Conservation (phyloP, 2,329 filamentous ascomycete species). For the Trichoderma breve region DNA sequence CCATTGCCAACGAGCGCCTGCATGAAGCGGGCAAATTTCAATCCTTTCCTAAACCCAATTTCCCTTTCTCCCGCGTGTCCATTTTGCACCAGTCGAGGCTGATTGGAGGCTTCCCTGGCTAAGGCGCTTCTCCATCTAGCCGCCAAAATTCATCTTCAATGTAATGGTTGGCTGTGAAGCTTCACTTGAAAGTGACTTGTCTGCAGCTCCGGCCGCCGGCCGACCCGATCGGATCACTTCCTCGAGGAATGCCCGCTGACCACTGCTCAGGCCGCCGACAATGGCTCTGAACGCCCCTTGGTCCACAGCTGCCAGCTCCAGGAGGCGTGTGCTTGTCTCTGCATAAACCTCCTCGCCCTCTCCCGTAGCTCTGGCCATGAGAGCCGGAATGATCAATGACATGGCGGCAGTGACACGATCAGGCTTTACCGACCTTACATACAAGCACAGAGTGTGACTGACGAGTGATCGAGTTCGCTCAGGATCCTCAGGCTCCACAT, state of each 20-base stretch:
- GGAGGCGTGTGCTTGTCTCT: conserved; percentile 72
- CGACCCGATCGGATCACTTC: conserved; percentile 69
- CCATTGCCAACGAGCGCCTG: conserved; percentile 6
- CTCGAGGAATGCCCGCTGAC: conserved; percentile 76
- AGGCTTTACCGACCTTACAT: conserved; percentile 51
- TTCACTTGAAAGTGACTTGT: conserved; percentile 41
- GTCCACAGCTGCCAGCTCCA: conserved; percentile 78
- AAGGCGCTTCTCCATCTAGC: conserved; percentile 27
- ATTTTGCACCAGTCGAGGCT: background rate
- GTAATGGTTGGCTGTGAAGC: conserved; percentile 77
- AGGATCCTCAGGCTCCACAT: conserved; percentile 71
- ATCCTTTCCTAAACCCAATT: background rate
- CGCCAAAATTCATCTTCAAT: conserved; percentile 88
- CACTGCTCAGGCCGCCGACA: conserved; percentile 67
- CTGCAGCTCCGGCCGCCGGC: conserved; percentile 41
- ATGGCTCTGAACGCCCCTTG: conserved; percentile 70
- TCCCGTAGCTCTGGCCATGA: conserved; percentile 69
- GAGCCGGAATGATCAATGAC: conserved; percentile 71
- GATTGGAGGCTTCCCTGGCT: background rate
- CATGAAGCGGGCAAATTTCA: background rate
- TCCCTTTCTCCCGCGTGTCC: background rate
- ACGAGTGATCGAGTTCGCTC: conserved; percentile 71
- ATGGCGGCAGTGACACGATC: conserved; percentile 59
- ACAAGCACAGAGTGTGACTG: conserved; percentile 72
- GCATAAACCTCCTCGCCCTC: conserved; percentile 60